Conservation (phyloP, 495 filamentous ascomycete species). For the Xylaria curta region DNA sequence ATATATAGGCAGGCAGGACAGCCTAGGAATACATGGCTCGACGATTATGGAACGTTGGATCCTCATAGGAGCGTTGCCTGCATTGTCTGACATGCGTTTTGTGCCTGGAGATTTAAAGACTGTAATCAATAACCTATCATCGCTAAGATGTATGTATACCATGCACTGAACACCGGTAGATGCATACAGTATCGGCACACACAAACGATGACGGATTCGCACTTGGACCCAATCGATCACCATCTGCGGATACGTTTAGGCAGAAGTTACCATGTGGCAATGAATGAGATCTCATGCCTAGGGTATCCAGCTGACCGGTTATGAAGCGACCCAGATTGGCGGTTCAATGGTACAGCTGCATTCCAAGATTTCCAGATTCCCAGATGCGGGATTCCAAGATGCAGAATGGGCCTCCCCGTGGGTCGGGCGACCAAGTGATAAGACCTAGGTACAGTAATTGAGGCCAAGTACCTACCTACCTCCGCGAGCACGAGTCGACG, state of each 20-base stretch:
- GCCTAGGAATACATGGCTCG: not conserved
- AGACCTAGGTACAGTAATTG: not conserved
- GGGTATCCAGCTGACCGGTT: constrained; percentile 2
- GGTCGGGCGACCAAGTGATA: not conserved
- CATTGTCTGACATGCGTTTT: not conserved
- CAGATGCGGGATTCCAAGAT: not conserved
- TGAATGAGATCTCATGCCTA: not conserved
- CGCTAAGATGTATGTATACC: no score
- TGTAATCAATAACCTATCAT: not conserved
- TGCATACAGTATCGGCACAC: not conserved
- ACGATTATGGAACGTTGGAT: not conserved
- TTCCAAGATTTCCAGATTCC: not conserved
- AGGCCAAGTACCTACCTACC: no score
- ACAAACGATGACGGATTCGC: not conserved
- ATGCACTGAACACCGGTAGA: no score
- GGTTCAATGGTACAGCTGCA: not conserved
- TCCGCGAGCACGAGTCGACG: not conserved
- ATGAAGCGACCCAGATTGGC: not conserved
- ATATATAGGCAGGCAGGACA: not conserved
- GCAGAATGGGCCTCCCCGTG: not conserved
- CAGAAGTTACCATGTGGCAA: not conserved
- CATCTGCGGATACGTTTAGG: not conserved
- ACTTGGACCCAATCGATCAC: not conserved
- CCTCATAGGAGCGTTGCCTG: not conserved
- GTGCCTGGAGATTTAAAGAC: not conserved